Evolutionary conservation across 2,329 filamentous ascomycete species (phyloP), one percentile per base, ranked within the genome.

Genomic region (Elsinoe ampelina): DNA sequence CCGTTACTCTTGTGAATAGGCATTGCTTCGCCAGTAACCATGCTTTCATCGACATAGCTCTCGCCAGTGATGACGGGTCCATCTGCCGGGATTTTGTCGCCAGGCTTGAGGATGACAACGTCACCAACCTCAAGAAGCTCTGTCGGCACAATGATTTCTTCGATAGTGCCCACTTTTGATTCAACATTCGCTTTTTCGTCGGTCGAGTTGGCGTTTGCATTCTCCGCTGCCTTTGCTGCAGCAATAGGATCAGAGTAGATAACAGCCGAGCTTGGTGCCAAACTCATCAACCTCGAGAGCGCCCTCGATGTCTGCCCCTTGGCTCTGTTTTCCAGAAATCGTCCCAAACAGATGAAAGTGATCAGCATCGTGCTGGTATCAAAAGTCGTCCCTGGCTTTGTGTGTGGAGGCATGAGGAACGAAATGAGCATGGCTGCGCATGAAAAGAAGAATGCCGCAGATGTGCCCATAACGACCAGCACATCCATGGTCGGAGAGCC

Each of bases 331-430:
- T 98, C 93, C 15, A 98, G 74, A 74, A 87, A 98, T 35, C 93
- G 85, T 3, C 93, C 89, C 2, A 98, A 74, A 1, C 87, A 90
- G 70, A 96, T 89, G 68, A 98, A 97, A 0, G 90, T 95, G 70
- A 98, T 91, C 54, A 98, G 79, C 93, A 97, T 98, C 19, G 90
- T 95, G 72, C 91, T 96, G 1, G 93, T 98, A 67, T 98, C 93
- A 65, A 98, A 98, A 13, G 96, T 87, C 1, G 90, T 96, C 61
- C 83, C 85, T 0, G 93, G 93, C 48, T 88, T 82, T 2, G 79
- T 81, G 68, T 97, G 89, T 5, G 89, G 87, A 19, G 82, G 75
- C n/a, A 81, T 77, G 12, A 87, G 63, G 17, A 97, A 69, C 0
- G 90, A 95, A 13, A 97, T 83, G 3, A 85, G 56, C 89, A 98